Conservation (phyloP, 2,329 filamentous ascomycete species). For the Pseudogymnoascus sp. region DNA sequence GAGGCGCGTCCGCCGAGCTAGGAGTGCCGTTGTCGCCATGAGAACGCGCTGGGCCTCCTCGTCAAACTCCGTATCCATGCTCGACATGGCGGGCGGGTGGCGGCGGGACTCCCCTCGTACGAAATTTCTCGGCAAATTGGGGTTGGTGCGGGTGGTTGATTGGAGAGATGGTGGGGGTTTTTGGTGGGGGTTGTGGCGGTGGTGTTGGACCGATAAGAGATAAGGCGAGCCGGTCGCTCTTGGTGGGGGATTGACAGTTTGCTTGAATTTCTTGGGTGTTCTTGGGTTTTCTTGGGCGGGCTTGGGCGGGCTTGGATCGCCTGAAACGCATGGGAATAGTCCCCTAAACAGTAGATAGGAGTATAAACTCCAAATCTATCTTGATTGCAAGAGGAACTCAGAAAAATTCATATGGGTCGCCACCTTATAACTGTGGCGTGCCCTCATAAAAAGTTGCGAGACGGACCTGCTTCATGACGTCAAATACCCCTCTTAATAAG, state of each 20-base stretch:
- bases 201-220: not conserved
- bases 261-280: slow-evolving; percentile 1
- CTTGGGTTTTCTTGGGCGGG: not conserved
- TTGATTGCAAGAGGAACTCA: not conserved
- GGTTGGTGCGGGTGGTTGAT: not conserved
- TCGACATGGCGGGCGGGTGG: slow-evolving; percentile 5
- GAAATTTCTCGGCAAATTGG: slow-evolving; percentile 8
- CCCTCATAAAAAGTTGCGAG: not conserved
- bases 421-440: not conserved
- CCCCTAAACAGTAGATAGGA: not conserved
- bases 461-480: not conserved
- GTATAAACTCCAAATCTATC: not conserved
- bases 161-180: slow-evolving; percentile 1
- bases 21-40: slow-evolving; percentile 28
- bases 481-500: not conserved
- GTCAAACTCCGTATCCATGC: slow-evolving; percentile 8
- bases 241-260: not conserved
- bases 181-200: slow-evolving; percentile 1
- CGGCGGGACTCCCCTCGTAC: not conserved
- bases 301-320: not conserved
- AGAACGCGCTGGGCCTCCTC: slow-evolving; percentile 2
- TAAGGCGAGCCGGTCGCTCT: not conserved
- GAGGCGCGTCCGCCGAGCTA: slow-evolving; percentile 46
- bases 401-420: not conserved
- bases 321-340: not conserved